Evolutionary conservation across 129 eudicot species (phyloP), one percentile per base, ranked within the genome.

Genomic region (Erigeron canadensis): DNA sequence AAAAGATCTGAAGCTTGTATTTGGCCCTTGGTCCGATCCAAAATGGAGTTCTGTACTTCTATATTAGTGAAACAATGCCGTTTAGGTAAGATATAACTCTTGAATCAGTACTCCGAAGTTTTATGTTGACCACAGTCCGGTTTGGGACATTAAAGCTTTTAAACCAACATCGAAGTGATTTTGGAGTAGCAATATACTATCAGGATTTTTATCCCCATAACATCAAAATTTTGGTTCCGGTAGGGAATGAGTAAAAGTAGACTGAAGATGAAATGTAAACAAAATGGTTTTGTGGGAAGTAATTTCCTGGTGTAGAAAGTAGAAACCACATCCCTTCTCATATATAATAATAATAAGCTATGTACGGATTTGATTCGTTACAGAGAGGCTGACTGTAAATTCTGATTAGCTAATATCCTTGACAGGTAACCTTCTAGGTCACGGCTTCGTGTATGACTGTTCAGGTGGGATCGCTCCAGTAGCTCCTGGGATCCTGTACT

Each of bases 401-500:
- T 60, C 65, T 60, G 11, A 60, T 60, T 37, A 22, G 13, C 65
- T 60, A 60, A 60, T 34, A 21, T 28, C 43, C 13, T 60, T 60
- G 43, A 28, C 65, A 60, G 65, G 65, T 60, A 60, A 22, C 41
- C 97, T 95, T 68, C 89, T 95, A 7, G 99, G 99, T 69, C 99
- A 95, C 15, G 99, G 99, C 50, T 86, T 84, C n/a, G 99, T 96
- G 34, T 95, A 97, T 59, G 87, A 86, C 71, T 69, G 74, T 28
- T 76, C 87, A 23, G 93, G 95, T 1, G 98, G 95, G 28, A 79
- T 94, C 28, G 78, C 96, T 44, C 85, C 99, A 1, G 99, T 86
- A 18, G 99, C 99, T 72, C 99, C 99, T n/a, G 99, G 99, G 5
- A 84, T 90, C 21, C 96, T 95, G 75, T 90, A 86, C 72, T 65